A percentile compares a stretch with the other conserved stretches of the same genome.
Conservation (phyloP, 257 asterid genomes). For the Leonotis leonurus region DNA sequence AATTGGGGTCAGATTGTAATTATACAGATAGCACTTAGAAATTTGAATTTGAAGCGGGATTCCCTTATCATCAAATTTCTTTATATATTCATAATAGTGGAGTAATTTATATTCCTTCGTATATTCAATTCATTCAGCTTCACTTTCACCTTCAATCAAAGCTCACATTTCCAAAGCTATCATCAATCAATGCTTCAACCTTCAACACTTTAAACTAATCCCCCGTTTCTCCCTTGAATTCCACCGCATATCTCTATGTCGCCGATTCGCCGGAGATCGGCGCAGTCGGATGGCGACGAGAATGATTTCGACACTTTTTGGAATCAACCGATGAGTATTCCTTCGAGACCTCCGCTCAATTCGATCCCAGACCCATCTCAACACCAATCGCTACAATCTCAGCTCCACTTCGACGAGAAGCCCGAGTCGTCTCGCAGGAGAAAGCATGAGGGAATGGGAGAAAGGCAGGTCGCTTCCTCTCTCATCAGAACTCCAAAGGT, state of each 20-base stretch:
- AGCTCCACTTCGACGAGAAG: conserved; percentile 12
- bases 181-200: conserved; percentile 1
- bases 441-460: conserved; percentile 20
- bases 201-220: neutral
- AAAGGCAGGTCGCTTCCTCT: conserved; percentile 21
- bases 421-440: conserved; percentile 20
- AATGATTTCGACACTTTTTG: conserved; percentile 24
- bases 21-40: conserved; percentile 13
- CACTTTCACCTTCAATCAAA: neutral
- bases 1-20: conserved; percentile 14
- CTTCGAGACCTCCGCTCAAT: conserved; percentile 60
- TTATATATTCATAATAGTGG: too few species aligned
- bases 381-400: conserved; percentile 18
- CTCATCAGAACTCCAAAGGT: conserved; percentile 30
- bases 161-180: conserved; percentile 17
- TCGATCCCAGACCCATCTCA: conserved; percentile 75
- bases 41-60: conserved; percentile 43
- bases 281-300: conserved; percentile 27
- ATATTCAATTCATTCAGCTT: neutral
- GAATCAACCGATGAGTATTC: conserved; percentile 9
- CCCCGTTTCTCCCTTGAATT: neutral
- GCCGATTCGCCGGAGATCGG: conserved; percentile 19
- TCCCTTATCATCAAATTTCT: neutral
- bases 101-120: neutral
- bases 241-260: conserved; percentile 25